These are phyloP conservation scores for Graphilbum ipis-grandicollis DNA, from an alignment of 2,329 filamentous ascomycete genomes.

Conservation along the genomic window DNA sequence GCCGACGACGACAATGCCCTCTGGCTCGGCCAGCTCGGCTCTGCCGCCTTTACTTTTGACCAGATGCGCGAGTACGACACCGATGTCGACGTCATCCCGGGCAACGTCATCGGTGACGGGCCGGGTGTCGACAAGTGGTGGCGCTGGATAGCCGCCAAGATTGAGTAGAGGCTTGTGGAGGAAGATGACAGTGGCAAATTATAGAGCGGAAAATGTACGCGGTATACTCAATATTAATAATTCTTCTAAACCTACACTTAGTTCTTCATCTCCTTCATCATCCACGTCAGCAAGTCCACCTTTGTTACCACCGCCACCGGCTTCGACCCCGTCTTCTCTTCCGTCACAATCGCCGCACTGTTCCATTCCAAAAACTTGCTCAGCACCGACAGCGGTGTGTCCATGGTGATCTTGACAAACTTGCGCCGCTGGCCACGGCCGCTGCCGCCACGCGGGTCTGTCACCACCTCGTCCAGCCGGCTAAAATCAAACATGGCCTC, in stretches of 20 bases:
- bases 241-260: no score
- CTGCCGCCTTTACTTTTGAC: slow-evolving; percentile 59
- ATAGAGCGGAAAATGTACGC: no score
- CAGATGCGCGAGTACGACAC: slow-evolving; percentile 75
- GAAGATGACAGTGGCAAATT: no score
- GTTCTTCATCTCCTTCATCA: slow-evolving; percentile 48
- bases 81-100: slow-evolving; percentile 59
- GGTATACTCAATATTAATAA: no score
- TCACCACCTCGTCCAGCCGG: slow-evolving; percentile 73
- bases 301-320: slow-evolving; percentile 88
- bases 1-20: slow-evolving; percentile 59
- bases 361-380: slow-evolving; percentile 98
- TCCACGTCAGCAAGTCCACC: slow-evolving; percentile 84
- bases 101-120: slow-evolving; percentile 48
- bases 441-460: slow-evolving; percentile 70
- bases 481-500: slow-evolving; percentile 97
- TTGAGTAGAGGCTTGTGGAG: no score
- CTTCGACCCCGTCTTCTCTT: slow-evolving; percentile 50
- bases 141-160: slow-evolving; percentile 66
- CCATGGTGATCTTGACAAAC: slow-evolving; percentile 87
- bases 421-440: slow-evolving; percentile 41
- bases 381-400: slow-evolving; percentile 68
- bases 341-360: slow-evolving; percentile 84
- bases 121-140: slow-evolving; percentile 74
- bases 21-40: slow-evolving; percentile 69